Evolutionary conservation across 306 rosid species (phyloP).

Genomic region (Rosa rugosa): DNA sequence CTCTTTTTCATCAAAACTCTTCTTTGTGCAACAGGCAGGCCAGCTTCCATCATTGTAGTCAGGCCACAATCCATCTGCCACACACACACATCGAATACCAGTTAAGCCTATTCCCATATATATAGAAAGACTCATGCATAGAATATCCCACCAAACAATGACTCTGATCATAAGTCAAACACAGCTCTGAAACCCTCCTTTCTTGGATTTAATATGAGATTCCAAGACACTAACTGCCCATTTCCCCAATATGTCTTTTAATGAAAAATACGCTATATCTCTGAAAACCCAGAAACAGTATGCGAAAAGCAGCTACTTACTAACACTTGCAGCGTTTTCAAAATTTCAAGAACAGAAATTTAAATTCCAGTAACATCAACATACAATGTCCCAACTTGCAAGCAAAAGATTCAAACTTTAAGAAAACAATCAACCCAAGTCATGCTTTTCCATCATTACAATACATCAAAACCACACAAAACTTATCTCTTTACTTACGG

Average conservation of each 20-base stretch:
- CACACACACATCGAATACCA: constrained; percentile 17
- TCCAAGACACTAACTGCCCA: background rate
- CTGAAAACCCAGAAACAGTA: background rate
- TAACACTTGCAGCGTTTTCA: background rate
- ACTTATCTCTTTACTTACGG: constrained; percentile 64
- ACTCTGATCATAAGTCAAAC: background rate
- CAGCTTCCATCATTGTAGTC: constrained; percentile 95
- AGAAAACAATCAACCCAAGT: background rate
- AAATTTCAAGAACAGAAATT: background rate
- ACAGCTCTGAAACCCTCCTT: background rate
- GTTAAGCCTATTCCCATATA: constrained; percentile 4
- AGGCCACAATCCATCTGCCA: constrained; percentile 95
- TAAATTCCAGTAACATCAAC: background rate
- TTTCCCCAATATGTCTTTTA: background rate
- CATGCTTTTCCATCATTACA: background rate
- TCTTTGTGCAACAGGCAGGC: constrained; percentile 79
- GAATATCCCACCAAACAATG: background rate
- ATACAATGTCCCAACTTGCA: background rate
- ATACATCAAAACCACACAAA: background rate
- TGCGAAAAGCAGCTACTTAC: background rate
- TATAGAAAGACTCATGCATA: constrained; percentile 4
- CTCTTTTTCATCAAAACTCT: constrained; percentile 70
- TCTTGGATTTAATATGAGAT: background rate
- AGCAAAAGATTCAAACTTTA: background rate
- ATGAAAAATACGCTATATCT: background rate